Evolutionary conservation across 140 eudicot species (phyloP), one percentile per base, ranked within the genome.

Genomic region (Bidens hawaiensis): DNA sequence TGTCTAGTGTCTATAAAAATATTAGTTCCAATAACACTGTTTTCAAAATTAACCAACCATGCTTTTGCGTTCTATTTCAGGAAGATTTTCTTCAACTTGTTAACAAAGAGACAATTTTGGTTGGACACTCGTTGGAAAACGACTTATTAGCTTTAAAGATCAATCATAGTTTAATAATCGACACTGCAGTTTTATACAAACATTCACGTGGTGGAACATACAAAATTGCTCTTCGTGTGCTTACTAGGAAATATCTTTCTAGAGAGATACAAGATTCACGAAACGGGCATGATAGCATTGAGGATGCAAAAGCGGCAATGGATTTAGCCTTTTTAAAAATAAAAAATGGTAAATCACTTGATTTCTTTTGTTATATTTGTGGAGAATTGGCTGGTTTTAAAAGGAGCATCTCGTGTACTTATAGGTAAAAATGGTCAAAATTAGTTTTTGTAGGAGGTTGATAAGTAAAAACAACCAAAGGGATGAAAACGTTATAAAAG

Each of bases 111-210:
- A 93, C 97, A 10, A 65, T 88, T 74, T 82, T 93, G 57, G 93
- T 93, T 79, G 99, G 99, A 31, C 97, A 93, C 64, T 93, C 99
- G 24, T 75, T 93, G 72, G 99, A 93, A 78, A 93, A 93, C 46
- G 99, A 93, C 78, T 76, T 93, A 75, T 64, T 83, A 68, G 95
- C 97, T 33, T 72, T 93, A 55, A 83, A 93, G 76, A 82, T 93
- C 22, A 70, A 73, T 40, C 99, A 93, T 69, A 75, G 69, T 67
- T 74, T 83, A 75, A 94, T 93, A 79, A 83, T 88, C 34, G 99
- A 93, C 78, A 93, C 97, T 19, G 90, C 97, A 17, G 67, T 93
- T 9, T 73, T 88, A 47, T 93, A 93, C 84, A 83, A 75, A 78
- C 94, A 88, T 64, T 85, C 99, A 64, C 85, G 87, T 15, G 99